Evolutionary conservation across 1,284 basidiomycete species (phyloP), one percentile per base, ranked within the genome.

Genomic region (Gomphus bonarii): DNA sequence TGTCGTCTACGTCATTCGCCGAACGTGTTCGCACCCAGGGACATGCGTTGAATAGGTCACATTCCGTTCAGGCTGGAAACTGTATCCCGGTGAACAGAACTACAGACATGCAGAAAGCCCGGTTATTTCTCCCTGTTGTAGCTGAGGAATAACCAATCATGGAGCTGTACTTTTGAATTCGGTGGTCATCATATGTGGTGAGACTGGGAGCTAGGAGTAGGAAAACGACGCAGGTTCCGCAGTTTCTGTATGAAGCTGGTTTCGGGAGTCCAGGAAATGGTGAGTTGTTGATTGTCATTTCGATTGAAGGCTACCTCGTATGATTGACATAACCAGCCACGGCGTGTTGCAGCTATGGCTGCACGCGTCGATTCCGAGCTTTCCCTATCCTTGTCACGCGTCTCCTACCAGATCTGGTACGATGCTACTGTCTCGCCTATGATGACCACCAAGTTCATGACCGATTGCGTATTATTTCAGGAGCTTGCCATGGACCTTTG

Each of bases 401-500:
- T 99, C 2, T 95, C 95, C 0, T 93, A 99, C 70, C 95, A 98
- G 70, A 97, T 99, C 61, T 88, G 97, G 58, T 99, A 99, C 69
- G 95, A 97, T 61, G 90, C 91, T 0, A 97, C 92, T 0, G 88
- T 93, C 0, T 91, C 91, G 2, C 77, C 91, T 0, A 78, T 84
- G 25, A 99, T 97, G 0, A 84, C 84, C 7, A 93, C 99, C 75
- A 98, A 99, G 71, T 99, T 99, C 76, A 99, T 99, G 95, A 99
- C 97, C 1, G 97, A 99, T 66, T 97, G 97, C 75, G 93, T 99
- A 14, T 74, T 99, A 25, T 75, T 99, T 11, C 85, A 97, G 58
- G 97, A 99, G 70, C 77, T 99, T 22, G 87, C 92, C 0, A 82
- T 81, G 14, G 95, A 99, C 67, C 99, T 67, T 70, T 97, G 33